Conservation (phyloP, 23 red algal species). For the Agarophyton chilense region DNA sequence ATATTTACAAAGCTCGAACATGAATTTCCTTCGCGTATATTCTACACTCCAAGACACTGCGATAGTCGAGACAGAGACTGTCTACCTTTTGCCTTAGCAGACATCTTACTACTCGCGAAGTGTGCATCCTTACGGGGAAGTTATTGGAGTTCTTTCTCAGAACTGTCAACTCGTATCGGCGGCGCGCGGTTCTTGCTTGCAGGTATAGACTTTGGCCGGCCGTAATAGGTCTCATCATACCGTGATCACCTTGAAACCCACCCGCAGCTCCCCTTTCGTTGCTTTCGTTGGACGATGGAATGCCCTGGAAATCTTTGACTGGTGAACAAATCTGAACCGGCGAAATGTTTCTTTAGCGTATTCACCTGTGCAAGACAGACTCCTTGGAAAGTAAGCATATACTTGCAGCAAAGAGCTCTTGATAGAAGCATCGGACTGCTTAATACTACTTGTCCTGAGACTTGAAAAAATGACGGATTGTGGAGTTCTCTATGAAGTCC, state of each 20-base stretch:
- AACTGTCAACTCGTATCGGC: conserved; percentile 74
- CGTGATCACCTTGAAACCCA: neutral
- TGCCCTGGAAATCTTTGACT: too few species aligned
- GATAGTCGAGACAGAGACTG: conserved; percentile 81
- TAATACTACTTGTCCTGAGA: too few species aligned
- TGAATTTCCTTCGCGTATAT: conserved; percentile 73
- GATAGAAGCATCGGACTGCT: too few species aligned
- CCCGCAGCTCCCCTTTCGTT: neutral
- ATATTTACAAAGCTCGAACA: conserved; percentile 46
- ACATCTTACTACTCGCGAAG: conserved; percentile 69
- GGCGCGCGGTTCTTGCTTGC: conserved; percentile 58
- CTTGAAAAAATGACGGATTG: too few species aligned
- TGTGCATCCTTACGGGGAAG: conserved; percentile 69
- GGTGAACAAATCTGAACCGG: too few species aligned
- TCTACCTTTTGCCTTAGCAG: conserved; percentile 76
- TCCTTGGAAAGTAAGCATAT: too few species aligned
- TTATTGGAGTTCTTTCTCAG: conserved; percentile 87
- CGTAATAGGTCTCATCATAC: neutral
- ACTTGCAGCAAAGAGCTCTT: too few species aligned
- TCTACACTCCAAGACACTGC: conserved; percentile 71
- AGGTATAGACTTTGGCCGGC: conserved; percentile 81
- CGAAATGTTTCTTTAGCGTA: too few species aligned
- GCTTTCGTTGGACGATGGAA: too few species aligned
- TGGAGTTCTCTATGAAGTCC: too few species aligned
- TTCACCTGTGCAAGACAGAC: too few species aligned